Conservation (phyloP, 495 filamentous ascomycete genomes). For the Annulohypoxylon moriforme region DNA sequence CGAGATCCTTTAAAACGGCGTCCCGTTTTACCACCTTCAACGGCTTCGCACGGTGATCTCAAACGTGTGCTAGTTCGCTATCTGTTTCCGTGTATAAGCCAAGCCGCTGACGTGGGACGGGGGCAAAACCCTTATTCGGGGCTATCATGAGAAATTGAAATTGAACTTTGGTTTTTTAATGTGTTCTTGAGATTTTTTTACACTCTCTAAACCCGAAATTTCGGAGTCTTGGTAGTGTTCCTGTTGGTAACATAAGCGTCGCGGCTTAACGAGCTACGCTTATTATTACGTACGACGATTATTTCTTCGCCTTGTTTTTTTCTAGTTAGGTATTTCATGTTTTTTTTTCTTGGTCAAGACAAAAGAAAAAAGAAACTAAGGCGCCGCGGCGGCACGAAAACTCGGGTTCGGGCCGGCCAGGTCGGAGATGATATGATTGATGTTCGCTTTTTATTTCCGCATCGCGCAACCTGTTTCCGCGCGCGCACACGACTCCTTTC, state of each 20-base stretch:
- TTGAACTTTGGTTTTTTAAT: neutral
- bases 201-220: neutral
- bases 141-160: neutral
- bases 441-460: conserved; percentile 10
- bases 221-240: neutral
- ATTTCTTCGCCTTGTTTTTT: neutral
- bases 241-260: conserved; percentile 24
- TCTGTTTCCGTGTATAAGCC: neutral
- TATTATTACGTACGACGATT: conserved; percentile 11
- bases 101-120: conserved; percentile 17
- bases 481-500: neutral
- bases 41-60: neutral
- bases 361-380: neutral
- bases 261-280: neutral
- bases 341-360: neutral
- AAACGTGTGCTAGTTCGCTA: neutral
- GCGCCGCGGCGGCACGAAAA: neutral
- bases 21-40: neutral
- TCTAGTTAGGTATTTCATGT: neutral
- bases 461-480: too few species aligned
- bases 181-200: neutral
- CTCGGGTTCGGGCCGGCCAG: neutral
- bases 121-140: neutral
- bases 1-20: conserved; percentile 45
- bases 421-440: conserved; percentile 1